A percentile compares a stretch with the other conserved stretches of the same genome.
Evolutionary conservation across 768 basidiomycete species (phyloP).

Genomic region (Leucosporidium yakuticum): DNA sequence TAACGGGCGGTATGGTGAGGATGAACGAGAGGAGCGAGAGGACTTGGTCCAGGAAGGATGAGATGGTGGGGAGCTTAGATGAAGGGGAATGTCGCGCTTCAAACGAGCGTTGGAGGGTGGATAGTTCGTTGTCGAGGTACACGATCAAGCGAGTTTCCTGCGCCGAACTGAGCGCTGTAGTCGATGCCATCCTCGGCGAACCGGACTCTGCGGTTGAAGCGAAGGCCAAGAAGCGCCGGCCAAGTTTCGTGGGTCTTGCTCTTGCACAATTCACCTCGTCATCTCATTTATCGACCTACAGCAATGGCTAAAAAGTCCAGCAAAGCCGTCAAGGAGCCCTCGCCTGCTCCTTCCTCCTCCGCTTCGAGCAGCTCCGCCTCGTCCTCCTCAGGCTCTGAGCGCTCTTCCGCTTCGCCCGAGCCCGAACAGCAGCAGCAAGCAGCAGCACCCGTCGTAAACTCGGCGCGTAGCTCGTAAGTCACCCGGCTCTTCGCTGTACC

Average conservation of each 20-base stretch:
- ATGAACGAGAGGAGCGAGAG: conserved; percentile 19
- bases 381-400: conserved; percentile 2
- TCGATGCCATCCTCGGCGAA: too few species aligned
- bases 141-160: conserved; percentile 26
- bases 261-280: background rate
- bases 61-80: conserved; percentile 1
- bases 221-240: too few species aligned
- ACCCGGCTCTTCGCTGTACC: too few species aligned
- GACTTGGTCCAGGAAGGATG: conserved; percentile 18
- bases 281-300: background rate
- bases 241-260: background rate
- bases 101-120: conserved; percentile 1
- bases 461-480: too few species aligned
- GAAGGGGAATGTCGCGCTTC: conserved; percentile 10
- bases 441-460: too few species aligned
- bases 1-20: conserved; percentile 11
- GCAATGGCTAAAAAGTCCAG: conserved; percentile 21
- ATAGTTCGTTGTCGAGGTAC: conserved; percentile 26
- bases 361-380: conserved; percentile 9
- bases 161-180: too few species aligned
- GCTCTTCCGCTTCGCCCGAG: conserved; percentile 14
- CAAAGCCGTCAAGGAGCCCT: conserved; percentile 14
- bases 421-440: background rate
- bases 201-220: too few species aligned
- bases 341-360: background rate